Evolutionary conservation across 2,329 filamentous ascomycete genomes (phyloP).

Genomic region (Raffaelea albimanens): DNA sequence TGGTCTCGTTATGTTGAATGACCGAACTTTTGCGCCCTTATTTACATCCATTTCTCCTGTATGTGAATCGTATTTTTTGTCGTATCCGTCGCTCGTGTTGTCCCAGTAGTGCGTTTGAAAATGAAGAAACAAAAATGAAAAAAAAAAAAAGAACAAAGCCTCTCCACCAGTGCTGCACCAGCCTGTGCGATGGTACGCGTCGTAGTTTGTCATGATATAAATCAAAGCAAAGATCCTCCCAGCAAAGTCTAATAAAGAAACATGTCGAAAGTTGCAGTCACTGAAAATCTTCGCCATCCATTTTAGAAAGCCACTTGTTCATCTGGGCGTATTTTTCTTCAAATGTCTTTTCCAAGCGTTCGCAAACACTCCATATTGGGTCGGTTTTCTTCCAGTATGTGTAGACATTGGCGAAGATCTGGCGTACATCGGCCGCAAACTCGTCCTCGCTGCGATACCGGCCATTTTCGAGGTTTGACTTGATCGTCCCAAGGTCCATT

Average conservation of each 20-base stretch:
- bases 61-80: no score
- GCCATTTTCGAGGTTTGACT: slow-evolving; percentile 45
- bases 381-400: slow-evolving; percentile 51
- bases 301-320: slow-evolving; percentile 50
- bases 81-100: no score
- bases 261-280: neutral
- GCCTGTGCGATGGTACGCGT: no score
- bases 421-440: slow-evolving; percentile 47
- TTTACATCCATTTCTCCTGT: no score
- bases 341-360: slow-evolving; percentile 46
- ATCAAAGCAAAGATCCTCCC: neutral
- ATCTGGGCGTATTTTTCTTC: slow-evolving; percentile 40
- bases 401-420: slow-evolving; percentile 56
- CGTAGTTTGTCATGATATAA: neutral
- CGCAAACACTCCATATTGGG: slow-evolving; percentile 44
- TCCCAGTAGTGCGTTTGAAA: no score
- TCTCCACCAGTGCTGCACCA: neutral
- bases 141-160: neutral
- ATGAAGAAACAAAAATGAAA: neutral
- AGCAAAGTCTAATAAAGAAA: neutral
- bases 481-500: slow-evolving; percentile 54
- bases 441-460: slow-evolving; percentile 43
- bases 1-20: no score
- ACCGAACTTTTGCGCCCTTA: no score
- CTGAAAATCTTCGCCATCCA: slow-evolving; percentile 18